Percentiles rank a stretch among this genome's conserved stretches.
Evolutionary conservation across 2,329 filamentous ascomycete genomes (phyloP).

Genomic region (Claviceps humidiphila): DNA sequence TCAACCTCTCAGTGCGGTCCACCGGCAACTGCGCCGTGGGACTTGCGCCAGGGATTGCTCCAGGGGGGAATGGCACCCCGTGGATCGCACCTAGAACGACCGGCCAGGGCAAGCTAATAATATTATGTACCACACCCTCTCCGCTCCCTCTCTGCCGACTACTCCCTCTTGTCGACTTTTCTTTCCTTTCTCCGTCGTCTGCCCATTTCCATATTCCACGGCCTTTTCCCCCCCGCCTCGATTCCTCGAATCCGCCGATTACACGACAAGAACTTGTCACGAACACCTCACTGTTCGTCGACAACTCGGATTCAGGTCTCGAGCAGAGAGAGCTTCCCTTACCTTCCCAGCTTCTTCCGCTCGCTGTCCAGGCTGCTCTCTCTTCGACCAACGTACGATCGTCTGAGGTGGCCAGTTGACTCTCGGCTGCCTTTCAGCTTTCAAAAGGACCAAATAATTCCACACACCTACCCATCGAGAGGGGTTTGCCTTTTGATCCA

Average conservation of each 20-base stretch:
- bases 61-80: too few species aligned
- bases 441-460: slow-evolving; percentile 6
- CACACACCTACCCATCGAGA: not conserved
- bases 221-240: slow-evolving; percentile 14
- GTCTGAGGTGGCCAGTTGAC: slow-evolving; percentile 7
- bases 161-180: not conserved
- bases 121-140: not conserved
- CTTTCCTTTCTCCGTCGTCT: slow-evolving; percentile 1
- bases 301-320: slow-evolving; percentile 13
- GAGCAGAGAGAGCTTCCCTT: slow-evolving; percentile 17
- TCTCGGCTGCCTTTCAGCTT: slow-evolving; percentile 6
- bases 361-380: slow-evolving; percentile 14
- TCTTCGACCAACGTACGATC: not conserved
- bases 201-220: slow-evolving; percentile 8
- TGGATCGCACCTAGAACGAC: too few species aligned
- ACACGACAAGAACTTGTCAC: slow-evolving; percentile 21
- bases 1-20: too few species aligned
- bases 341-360: slow-evolving; percentile 13
- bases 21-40: too few species aligned
- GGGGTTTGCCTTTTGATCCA: not conserved
- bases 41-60: too few species aligned
- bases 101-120: too few species aligned
- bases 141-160: slow-evolving; percentile 2
- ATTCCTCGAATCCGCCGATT: slow-evolving; percentile 24
- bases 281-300: slow-evolving; percentile 14